phyloP scores from a whole-genome alignment of 148 eudicot species.

The Chenopodium quinoa region DNA sequence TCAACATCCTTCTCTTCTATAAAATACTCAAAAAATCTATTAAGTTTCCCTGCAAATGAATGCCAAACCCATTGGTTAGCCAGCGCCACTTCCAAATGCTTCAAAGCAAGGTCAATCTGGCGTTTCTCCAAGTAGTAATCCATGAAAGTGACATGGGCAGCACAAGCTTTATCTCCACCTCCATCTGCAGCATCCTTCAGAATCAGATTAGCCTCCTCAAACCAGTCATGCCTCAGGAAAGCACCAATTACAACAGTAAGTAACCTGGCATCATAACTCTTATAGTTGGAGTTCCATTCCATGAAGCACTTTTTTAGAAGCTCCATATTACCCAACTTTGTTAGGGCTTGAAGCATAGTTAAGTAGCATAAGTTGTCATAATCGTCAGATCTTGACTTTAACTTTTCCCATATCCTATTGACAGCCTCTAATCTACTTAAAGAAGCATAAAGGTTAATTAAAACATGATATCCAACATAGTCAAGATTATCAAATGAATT shows the following conservation, averaged over 20 bases:
- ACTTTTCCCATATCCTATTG: constrained; percentile 48
- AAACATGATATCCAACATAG: constrained; percentile 42
- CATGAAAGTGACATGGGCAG: constrained; percentile 39
- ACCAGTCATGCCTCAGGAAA: constrained; percentile 49
- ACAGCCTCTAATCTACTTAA: constrained; percentile 41
- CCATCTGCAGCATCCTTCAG: constrained; percentile 32
- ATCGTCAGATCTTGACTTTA: constrained; percentile 37
- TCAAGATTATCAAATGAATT: background rate
- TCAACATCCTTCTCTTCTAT: constrained; percentile 49
- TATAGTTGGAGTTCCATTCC: constrained; percentile 57
- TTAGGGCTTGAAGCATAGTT: constrained; percentile 50
- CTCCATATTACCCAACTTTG: constrained; percentile 45
- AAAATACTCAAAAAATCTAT: constrained; percentile 31
- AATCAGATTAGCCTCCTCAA: constrained; percentile 55
- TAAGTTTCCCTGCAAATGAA: constrained; percentile 16
- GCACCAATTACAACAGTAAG: constrained; percentile 41
- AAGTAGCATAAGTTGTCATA: constrained; percentile 46
- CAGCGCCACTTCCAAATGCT: constrained; percentile 48
- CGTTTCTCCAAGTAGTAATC: constrained; percentile 36
- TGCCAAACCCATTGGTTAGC: constrained; percentile 31
- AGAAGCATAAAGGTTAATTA: constrained; percentile 54
- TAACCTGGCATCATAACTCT: constrained; percentile 51
- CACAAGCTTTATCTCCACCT: constrained; percentile 24
- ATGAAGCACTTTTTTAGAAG: constrained; percentile 40
- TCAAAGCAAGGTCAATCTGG: constrained; percentile 40